Base-by-base conservation (phyloP, 768 basidiomycete species). In the Leucosporidium creatinivorum region DNA sequence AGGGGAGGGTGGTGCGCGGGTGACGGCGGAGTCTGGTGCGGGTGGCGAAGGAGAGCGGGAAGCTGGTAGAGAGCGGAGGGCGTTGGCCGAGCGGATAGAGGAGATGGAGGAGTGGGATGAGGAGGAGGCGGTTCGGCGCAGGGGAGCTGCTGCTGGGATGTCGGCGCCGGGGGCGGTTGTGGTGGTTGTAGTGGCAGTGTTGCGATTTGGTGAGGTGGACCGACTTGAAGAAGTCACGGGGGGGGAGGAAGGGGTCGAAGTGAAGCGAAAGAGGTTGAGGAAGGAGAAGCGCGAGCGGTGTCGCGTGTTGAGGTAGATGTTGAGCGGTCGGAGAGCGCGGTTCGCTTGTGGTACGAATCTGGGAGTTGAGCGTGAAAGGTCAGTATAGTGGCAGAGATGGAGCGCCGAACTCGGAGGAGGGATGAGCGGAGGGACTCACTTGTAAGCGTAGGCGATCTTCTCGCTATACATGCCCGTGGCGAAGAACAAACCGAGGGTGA, bases 311-410 rank as follows among this genome's bases (percentile, higher is more conserved):
- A 99, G 83, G 75, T 91, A 90, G 87, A 99, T 93, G 78, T 99
- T 99, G 78, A 97, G 88, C 25, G 87, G 89, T 23, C 94, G 85
- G 19, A 99, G 82, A 0, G 93, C 86, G 56, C 87, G 85, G 78
- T 98, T 99, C 12, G 93, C 91, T 73, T 97, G 93, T 2, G 92
- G 92, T 31, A 98, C 90, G 76, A 97, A 99, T 80, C 94, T 97
- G 77, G 31, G 51, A 12, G 51, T 10, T 1, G 36, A 28, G 10
- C 36, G 63, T 30, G 49, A 33, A 28, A 56, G 25, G 56, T 52
- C 36, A 30, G 65, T 55, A 4, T 1, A 55, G 60, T 4, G 33
- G 17, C 39, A 50, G 30, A 23, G 9, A 18, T 26, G 3, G 18
- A 33, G 21, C 50, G 23, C 65, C 48, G 47, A 58, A 68, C 10